A percentile compares a stretch with the other conserved stretches of the same genome.
Conservation (phyloP, 768 basidiomycete genomes). For the Suillus subalutaceus region DNA sequence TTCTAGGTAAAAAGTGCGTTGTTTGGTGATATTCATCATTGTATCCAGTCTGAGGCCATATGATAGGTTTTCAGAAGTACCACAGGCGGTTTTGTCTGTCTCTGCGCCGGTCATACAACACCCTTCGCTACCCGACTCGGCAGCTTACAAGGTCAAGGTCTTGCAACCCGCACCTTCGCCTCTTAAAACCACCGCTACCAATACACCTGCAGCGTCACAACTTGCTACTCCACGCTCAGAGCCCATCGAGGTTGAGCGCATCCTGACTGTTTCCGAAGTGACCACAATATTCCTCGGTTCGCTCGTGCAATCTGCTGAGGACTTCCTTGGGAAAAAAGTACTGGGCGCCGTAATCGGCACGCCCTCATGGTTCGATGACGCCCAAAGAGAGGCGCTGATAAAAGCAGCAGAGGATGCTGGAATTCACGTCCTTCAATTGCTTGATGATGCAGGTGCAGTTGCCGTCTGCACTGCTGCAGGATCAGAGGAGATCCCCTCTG, state of each 20-base stretch:
- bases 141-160: constrained; percentile 84
- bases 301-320: constrained; percentile 83
- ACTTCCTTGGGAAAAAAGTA: constrained; percentile 83
- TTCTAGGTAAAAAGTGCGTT: constrained; percentile 89
- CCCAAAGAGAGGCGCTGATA: constrained; percentile 70
- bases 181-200: constrained; percentile 54
- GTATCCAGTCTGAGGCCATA: background rate
- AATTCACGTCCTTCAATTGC: constrained; percentile 79
- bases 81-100: constrained; percentile 48
- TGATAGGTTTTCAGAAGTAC: constrained; percentile 75
- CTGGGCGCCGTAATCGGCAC: constrained; percentile 83
- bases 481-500: constrained; percentile 43
- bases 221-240: constrained; percentile 74
- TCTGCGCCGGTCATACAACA: constrained; percentile 81
- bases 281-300: constrained; percentile 84
- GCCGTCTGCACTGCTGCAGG: constrained; percentile 57
- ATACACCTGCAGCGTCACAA: constrained; percentile 67
- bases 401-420: constrained; percentile 81
- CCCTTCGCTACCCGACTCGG: constrained; percentile 66
- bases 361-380: constrained; percentile 72
- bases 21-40: background rate
- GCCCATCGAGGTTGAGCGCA: constrained; percentile 65
- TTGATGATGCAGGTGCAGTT: constrained; percentile 84
- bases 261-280: constrained; percentile 82
- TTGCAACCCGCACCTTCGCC: constrained; percentile 78